Percentiles rank a stretch among this genome's conserved stretches.
Evolutionary conservation across 2,329 filamentous ascomycete genomes (phyloP).

Genomic region (Tolypocladium sp.): DNA sequence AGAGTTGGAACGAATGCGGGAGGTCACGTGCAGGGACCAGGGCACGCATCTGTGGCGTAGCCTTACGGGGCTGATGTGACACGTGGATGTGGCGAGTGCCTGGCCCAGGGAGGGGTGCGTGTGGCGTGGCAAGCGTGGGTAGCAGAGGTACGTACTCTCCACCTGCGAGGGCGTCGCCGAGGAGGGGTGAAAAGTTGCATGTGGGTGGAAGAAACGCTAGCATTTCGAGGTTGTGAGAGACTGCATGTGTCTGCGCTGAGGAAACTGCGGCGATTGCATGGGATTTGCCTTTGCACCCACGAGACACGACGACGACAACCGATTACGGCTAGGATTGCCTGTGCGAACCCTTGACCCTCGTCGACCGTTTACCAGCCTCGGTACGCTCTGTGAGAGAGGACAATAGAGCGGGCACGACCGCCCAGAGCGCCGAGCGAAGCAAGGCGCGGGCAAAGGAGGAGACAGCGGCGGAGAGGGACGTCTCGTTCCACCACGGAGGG

Average conservation of each 20-base stretch:
- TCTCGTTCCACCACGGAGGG: neutral
- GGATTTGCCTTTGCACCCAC: neutral
- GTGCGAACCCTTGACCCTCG: neutral
- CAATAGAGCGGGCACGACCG: neutral
- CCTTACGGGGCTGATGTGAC: neutral
- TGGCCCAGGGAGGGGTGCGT: constrained; percentile 4
- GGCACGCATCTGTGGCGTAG: neutral
- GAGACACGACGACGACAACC: neutral
- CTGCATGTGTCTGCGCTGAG: neutral
- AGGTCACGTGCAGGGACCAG: neutral
- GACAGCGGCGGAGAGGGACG: neutral
- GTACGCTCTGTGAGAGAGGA: neutral
- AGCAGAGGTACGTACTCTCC: neutral
- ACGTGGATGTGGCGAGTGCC: neutral
- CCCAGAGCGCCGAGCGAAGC: neutral
- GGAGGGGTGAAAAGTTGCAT: neutral
- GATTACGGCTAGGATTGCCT: neutral
- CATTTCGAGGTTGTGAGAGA: neutral
- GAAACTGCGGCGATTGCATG: neutral
- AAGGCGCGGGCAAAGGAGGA: neutral
- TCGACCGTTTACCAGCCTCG: neutral
- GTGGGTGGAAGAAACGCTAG: neutral
- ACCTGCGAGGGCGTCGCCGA: neutral
- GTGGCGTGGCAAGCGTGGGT: constrained; percentile 11
- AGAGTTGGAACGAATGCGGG: neutral